Conservation (phyloP, 208 protist species). For the Trypanosoma theileri region DNA sequence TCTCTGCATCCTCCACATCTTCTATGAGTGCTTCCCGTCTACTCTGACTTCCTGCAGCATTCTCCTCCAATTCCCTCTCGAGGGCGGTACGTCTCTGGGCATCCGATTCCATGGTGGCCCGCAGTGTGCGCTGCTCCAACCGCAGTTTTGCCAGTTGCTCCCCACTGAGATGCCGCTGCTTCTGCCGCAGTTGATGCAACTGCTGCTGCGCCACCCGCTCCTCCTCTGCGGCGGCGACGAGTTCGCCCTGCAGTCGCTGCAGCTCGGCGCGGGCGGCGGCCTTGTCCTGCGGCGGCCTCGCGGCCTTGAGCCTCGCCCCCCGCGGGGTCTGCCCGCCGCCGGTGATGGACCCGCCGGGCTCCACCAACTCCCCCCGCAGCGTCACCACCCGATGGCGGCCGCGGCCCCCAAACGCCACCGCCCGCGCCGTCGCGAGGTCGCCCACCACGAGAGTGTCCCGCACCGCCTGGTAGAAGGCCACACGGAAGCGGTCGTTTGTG, state of each 20-base stretch:
- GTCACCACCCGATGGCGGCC: slow-evolving; percentile 96
- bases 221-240: slow-evolving; percentile 73
- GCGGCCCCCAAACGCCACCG: slow-evolving; percentile 77
- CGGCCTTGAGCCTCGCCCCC: slow-evolving; percentile 86
- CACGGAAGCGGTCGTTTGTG: slow-evolving; percentile 81
- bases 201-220: slow-evolving; percentile 61
- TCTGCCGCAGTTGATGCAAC: slow-evolving; percentile 67
- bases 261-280: slow-evolving; percentile 72
- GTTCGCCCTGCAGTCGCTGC: slow-evolving; percentile 64
- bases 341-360: slow-evolving; percentile 97
- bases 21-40: slow-evolving; percentile 34
- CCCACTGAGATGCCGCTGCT: slow-evolving; percentile 45
- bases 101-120: slow-evolving; percentile 47
- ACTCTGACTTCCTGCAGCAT: slow-evolving; percentile 25
- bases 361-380: slow-evolving; percentile 96
- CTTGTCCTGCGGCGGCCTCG: slow-evolving; percentile 75
- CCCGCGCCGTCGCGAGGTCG: slow-evolving; percentile 89
- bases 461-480: slow-evolving; percentile 97
- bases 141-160: slow-evolving; percentile 58
- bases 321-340: slow-evolving; percentile 93
- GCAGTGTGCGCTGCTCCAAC: slow-evolving; percentile 46
- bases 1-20: slow-evolving; percentile 33
- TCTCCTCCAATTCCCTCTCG: slow-evolving; percentile 36
- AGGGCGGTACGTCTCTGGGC: slow-evolving; percentile 40
- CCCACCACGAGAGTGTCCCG: slow-evolving; percentile 97